Evolutionary conservation across 768 basidiomycete genomes (phyloP).

Genomic region (Russula sp.): DNA sequence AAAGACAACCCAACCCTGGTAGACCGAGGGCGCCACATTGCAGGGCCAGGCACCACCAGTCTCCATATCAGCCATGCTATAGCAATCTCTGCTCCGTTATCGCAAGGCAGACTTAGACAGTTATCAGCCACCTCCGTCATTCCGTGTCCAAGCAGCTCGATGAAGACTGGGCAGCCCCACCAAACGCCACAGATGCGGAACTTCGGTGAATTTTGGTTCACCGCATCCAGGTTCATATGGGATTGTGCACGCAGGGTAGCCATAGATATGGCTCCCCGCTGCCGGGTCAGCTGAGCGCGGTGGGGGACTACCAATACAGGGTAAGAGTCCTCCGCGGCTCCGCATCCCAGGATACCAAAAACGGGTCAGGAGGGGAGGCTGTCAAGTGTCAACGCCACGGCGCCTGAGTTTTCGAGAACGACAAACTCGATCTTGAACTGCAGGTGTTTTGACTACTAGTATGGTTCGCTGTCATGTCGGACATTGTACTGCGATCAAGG

Average conservation of each 20-base stretch:
- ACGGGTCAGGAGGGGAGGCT: not conserved
- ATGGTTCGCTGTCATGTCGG: not conserved
- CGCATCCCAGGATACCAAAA: not conserved
- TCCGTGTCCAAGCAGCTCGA: not conserved
- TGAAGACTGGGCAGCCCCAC: not conserved
- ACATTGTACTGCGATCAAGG: not conserved
- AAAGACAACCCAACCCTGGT: slow-evolving; percentile 15
- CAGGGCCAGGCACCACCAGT: slow-evolving; percentile 7
- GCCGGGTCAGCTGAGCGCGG: not conserved
- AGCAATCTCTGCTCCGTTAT: not conserved
- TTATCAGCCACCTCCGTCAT: not conserved
- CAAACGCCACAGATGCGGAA: not conserved
- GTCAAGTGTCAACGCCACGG: not conserved
- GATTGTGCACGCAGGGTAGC: not conserved
- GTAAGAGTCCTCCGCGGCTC: not conserved
- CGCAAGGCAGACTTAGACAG: not conserved
- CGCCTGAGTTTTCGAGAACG: slow-evolving; percentile 10
- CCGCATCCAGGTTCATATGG: not conserved
- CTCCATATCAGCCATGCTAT: not conserved
- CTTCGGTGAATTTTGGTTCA: not conserved
- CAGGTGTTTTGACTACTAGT: not conserved
- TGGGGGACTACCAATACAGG: not conserved
- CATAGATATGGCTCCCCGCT: not conserved
- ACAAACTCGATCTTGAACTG: slow-evolving; percentile 5
- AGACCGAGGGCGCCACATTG: slow-evolving; percentile 2